Evolutionary conservation across 345 rosid species (phyloP), one percentile per base, ranked within the genome.

Genomic region (Moricandia arvensis): DNA sequence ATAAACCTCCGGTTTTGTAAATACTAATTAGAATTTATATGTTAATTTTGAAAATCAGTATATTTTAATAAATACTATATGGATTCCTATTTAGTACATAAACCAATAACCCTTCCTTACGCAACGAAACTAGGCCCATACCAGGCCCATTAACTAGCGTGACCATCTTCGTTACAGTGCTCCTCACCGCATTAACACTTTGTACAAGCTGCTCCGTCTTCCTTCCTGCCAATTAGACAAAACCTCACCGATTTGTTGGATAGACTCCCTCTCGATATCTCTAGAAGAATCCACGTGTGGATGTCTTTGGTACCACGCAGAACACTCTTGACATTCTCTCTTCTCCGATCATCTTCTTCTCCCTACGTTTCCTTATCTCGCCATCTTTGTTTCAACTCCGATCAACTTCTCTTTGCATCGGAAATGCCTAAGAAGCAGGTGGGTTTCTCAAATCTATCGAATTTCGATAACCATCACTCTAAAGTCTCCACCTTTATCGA

Each of bases 381-480:
- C 53, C 69, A 81, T 70, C 72, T 78, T 47, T 18, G 35, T 57
- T 75, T 71, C 71, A 1, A 72, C 69, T 68, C 81, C 35, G 24
- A 21, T 21, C n/a, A n/a, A n/a, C n/a, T n/a, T n/a, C n/a, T 21
- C 24, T 26, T 65, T 2, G 13, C 54, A 2, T 27, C 72, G 7
- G 59, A 45, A 79, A 83, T 81, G 87, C 74, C 90, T 68, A 75
- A 43, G 21, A 72, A 82, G 18, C 81, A 83, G 88, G 93, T 85
- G 13, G 10, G 8, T 33, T 17, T 17, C 27, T 5, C 8, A n/a
- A 47, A 47, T 47, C 8, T 30, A 70, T 51, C 54, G 18, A 51
- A 5, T 47, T 47, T 47, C 3, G 5, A 51, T 16, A 16, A 51
- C 4, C 58, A 54, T 54, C 38, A 30, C 41, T 61, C 3, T 2